phyloP scores from a whole-genome alignment of 768 basidiomycete species.

The Phylloporus rhodoxanthus region DNA sequence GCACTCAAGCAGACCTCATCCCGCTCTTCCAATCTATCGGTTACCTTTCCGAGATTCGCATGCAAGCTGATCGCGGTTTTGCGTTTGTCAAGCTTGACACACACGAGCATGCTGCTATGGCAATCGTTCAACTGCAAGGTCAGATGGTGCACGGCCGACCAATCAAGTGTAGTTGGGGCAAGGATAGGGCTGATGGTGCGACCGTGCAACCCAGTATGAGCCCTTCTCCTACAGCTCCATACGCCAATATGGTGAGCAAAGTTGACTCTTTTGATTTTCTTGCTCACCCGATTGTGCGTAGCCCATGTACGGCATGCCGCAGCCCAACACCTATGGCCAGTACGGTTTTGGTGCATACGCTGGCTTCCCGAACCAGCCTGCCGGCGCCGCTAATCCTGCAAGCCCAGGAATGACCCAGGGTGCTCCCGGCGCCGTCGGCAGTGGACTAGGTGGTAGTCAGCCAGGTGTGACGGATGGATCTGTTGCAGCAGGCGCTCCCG shows the following conservation, averaged over 20 bases:
- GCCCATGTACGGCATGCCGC: constrained; percentile 91
- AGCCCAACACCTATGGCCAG: constrained; percentile 67
- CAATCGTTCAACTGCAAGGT: constrained; percentile 94
- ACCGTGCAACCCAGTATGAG: constrained; percentile 50
- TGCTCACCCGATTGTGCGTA: constrained; percentile 23
- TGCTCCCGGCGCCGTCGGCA: constrained; percentile 48
- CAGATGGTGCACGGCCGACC: constrained; percentile 96
- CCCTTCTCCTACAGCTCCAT: constrained; percentile 60
- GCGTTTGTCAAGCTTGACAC: constrained; percentile 99
- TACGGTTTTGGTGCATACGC: constrained; percentile 73
- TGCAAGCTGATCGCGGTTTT: constrained; percentile 98
- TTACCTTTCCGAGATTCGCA: constrained; percentile 96
- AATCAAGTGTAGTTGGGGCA: constrained; percentile 99
- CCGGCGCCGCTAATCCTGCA: constrained; percentile 42
- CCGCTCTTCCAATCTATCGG: constrained; percentile 98
- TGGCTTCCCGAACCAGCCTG: constrained; percentile 58
- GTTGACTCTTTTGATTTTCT: neutral
- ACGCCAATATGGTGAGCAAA: constrained; percentile 66
- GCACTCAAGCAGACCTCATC: constrained; percentile 95
- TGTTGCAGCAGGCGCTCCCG: constrained; percentile 42
- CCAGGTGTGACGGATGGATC: constrained; percentile 52
- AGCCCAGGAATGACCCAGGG: constrained; percentile 51
- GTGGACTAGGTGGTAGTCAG: constrained; percentile 50
- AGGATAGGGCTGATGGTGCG: constrained; percentile 79
- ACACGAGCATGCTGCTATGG: constrained; percentile 97